phyloP scores from a whole-genome alignment of 495 filamentous ascomycete genomes.

The Geoglossum glabrum region DNA sequence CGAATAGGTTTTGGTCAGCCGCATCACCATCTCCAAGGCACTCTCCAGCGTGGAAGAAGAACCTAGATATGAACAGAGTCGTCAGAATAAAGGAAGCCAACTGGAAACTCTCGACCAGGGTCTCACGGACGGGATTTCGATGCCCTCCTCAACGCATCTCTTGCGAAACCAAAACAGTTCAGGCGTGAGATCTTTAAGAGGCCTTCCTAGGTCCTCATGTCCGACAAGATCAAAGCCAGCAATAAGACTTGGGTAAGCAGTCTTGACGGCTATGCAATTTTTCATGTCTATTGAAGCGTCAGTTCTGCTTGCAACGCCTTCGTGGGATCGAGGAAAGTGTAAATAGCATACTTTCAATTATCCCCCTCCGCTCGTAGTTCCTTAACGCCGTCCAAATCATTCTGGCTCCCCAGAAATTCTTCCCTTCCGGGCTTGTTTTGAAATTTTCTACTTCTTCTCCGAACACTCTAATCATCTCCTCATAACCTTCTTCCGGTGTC shows the following conservation, averaged over 20 bases:
- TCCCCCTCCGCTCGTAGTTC: conserved; percentile 33
- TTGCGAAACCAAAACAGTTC: conserved; percentile 87
- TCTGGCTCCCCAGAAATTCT: conserved; percentile 62
- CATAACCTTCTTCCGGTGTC: conserved; percentile 36
- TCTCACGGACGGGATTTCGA: conserved; percentile 51
- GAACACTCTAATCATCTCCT: conserved; percentile 45
- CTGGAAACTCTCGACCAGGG: neutral
- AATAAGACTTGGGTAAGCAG: conserved; percentile 56
- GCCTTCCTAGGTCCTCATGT: conserved; percentile 58
- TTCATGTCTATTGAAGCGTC: conserved; percentile 37
- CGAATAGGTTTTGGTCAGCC: conserved; percentile 72
- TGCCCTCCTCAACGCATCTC: conserved; percentile 50
- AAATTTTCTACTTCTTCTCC: conserved; percentile 66
- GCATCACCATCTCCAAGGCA: conserved; percentile 54
- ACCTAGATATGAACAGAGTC: neutral
- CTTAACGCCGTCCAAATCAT: conserved; percentile 76
- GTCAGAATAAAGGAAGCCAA: neutral
- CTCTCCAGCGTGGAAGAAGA: conserved; percentile 90
- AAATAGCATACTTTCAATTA: conserved; percentile 32
- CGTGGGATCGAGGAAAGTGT: neutral
- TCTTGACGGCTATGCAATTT: conserved; percentile 61
- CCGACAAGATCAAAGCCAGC: conserved; percentile 75
- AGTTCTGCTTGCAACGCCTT: neutral
- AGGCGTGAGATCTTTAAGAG: conserved; percentile 57
- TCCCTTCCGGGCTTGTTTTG: conserved; percentile 45